phyloP scores from a whole-genome alignment of 139 green algal genomes.

The Picochlorum sp. region DNA sequence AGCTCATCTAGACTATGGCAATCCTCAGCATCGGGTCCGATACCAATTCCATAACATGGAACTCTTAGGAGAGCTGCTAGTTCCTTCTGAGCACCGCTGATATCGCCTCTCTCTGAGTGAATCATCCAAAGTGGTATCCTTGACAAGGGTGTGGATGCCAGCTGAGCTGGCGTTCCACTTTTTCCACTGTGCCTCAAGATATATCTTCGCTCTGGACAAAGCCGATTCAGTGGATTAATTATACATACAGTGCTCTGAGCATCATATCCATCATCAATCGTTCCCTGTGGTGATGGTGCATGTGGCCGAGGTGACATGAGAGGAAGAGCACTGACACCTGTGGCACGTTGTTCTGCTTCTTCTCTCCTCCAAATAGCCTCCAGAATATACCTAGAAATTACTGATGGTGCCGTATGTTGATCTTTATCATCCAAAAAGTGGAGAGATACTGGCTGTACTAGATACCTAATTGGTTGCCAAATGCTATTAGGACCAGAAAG shows the following conservation, averaged over 20 bases:
- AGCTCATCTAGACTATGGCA: conserved; percentile 14
- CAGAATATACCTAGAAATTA: conserved; percentile 2
- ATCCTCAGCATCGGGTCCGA: conserved; percentile 15
- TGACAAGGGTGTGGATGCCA: conserved; percentile 4
- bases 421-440: background rate
- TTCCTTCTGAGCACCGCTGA: conserved; percentile 13
- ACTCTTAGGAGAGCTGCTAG: conserved; percentile 13
- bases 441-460: background rate
- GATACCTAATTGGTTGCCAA: conserved; percentile 5
- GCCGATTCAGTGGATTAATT: conserved; percentile 20
- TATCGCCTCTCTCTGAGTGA: conserved; percentile 43
- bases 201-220: conserved; percentile 24
- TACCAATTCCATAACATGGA: conserved; percentile 22
- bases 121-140: conserved; percentile 54
- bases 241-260: conserved; percentile 9
- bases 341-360: conserved; percentile 2
- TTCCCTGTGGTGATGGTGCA: background rate
- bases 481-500: conserved; percentile 1
- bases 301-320: conserved; percentile 9
- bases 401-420: background rate
- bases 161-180: background rate
- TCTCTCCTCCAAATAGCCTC: background rate
- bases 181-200: conserved; percentile 8
- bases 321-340: background rate
- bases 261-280: background rate